Evolutionary conservation across 768 basidiomycete genomes (phyloP).

Genomic region (Neoboletus magnificus): DNA sequence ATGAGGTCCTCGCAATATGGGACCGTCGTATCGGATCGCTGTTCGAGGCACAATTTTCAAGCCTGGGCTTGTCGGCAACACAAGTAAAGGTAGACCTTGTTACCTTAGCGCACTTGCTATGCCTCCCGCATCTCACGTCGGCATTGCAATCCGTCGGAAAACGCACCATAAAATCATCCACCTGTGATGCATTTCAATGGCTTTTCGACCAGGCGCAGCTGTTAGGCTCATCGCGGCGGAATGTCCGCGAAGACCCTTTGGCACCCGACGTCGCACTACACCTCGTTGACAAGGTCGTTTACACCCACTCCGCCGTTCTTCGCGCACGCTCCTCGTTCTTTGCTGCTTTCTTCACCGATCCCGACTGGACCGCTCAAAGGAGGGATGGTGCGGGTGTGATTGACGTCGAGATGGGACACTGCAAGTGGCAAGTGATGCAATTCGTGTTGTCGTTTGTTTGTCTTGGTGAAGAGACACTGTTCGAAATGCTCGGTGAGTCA

Average conservation of each 20-base stretch:
- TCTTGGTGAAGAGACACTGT: slow-evolving; percentile 69
- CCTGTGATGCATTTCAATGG: slow-evolving; percentile 46
- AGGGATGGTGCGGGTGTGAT: slow-evolving; percentile 53
- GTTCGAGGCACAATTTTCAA: slow-evolving; percentile 40
- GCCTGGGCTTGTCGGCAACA: slow-evolving; percentile 39
- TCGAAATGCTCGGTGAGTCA: slow-evolving; percentile 62
- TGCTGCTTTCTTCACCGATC: slow-evolving; percentile 74
- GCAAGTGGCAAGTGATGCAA: slow-evolving; percentile 69
- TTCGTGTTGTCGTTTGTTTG: slow-evolving; percentile 77
- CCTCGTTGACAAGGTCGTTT: slow-evolving; percentile 63
- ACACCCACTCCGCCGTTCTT: slow-evolving; percentile 71
- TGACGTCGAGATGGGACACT: slow-evolving; percentile 66
- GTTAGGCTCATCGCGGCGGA: neutral
- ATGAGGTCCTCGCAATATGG: slow-evolving; percentile 80
- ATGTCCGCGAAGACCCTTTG: slow-evolving; percentile 28
- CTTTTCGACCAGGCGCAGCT: slow-evolving; percentile 41
- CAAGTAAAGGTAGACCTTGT: slow-evolving; percentile 64
- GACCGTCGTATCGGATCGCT: slow-evolving; percentile 60
- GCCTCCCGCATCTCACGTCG: slow-evolving; percentile 50
- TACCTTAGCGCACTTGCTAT: slow-evolving; percentile 53
- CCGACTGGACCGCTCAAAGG: slow-evolving; percentile 73
- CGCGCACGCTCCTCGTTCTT: slow-evolving; percentile 84
- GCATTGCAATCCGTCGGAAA: slow-evolving; percentile 65
- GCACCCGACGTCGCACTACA: slow-evolving; percentile 68
- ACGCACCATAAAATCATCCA: slow-evolving; percentile 43